These are phyloP conservation scores for Ophiostoma novo-ulmi DNA, from an alignment of 2,329 filamentous ascomycete species.

Conservation along the genomic window DNA sequence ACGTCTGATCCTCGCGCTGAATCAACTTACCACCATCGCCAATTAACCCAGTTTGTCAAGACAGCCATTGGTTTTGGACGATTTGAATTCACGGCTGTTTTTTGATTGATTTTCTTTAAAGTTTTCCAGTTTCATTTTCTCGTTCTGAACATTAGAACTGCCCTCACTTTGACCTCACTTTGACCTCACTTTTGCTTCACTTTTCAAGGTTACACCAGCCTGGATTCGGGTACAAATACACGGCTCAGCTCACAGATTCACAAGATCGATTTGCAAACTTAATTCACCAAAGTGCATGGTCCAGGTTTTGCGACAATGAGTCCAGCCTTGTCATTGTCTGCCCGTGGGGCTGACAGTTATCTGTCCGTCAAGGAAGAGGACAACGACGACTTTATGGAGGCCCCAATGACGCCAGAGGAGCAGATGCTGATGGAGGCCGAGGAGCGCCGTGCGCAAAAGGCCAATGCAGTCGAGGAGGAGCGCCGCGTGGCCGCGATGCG, in stretches of 20 bases:
- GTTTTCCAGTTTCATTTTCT: too few relatives aligned
- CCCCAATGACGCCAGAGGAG: conserved; percentile 17
- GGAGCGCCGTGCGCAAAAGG: conserved; percentile 43
- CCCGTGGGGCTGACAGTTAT: background rate
- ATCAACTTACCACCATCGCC: background rate
- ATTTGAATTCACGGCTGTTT: background rate
- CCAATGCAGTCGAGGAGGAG: conserved; percentile 44
- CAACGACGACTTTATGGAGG: conserved; percentile 5
- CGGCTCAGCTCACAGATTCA: background rate
- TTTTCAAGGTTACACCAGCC: background rate
- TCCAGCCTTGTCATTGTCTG: background rate
- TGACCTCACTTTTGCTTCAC: background rate
- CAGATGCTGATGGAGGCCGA: conserved; percentile 32
- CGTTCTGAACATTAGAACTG: too few relatives aligned
- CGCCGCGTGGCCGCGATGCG: conserved; percentile 39
- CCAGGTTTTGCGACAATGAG: background rate
- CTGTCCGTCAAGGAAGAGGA: background rate
- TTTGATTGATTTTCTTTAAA: too few relatives aligned
- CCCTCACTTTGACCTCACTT: background rate
- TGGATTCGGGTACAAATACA: background rate
- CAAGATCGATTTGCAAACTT: background rate
- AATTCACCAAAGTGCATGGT: background rate
- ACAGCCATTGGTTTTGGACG: background rate
- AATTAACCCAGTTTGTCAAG: background rate
- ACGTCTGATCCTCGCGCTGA: background rate